Evolutionary conservation across 345 rosid genomes (phyloP).

Genomic region (Ailanthus altissimus): DNA sequence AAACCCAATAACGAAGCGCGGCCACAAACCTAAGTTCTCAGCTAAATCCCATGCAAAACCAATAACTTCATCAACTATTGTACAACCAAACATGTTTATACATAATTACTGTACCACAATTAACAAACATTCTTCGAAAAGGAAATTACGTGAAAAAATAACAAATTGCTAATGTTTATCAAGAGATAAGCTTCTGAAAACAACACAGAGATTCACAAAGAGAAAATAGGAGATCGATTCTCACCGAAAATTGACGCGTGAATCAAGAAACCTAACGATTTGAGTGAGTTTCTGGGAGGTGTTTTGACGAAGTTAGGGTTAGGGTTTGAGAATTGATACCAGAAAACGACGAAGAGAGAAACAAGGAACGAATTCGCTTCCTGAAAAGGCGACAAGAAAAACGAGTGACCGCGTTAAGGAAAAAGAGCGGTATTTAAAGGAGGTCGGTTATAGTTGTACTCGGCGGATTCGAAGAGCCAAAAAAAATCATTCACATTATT

Average conservation of each 20-base stretch:
- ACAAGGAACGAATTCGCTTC: neutral
- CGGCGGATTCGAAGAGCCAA: slow-evolving; percentile 30
- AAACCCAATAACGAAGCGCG: neutral
- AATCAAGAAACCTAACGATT: neutral
- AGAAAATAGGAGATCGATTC: neutral
- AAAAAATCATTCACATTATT: neutral
- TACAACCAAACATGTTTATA: neutral
- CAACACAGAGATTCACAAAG: neutral
- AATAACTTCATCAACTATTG: neutral
- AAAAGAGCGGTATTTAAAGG: neutral
- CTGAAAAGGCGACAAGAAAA: neutral
- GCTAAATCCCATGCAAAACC: neutral
- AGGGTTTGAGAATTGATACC: slow-evolving; percentile 18
- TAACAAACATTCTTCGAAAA: neutral
- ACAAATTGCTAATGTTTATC: neutral
- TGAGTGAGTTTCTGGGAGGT: neutral
- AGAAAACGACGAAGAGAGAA: neutral
- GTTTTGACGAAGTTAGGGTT: slow-evolving; percentile 6
- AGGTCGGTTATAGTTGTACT: neutral
- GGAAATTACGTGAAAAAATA: neutral
- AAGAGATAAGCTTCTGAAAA: neutral
- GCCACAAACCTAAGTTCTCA: neutral
- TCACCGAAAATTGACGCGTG: neutral
- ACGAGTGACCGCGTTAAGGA: neutral
- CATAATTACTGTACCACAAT: neutral